Evolutionary conservation across 106 monocot species (phyloP).

Genomic region (Iris macrosiphon): DNA sequence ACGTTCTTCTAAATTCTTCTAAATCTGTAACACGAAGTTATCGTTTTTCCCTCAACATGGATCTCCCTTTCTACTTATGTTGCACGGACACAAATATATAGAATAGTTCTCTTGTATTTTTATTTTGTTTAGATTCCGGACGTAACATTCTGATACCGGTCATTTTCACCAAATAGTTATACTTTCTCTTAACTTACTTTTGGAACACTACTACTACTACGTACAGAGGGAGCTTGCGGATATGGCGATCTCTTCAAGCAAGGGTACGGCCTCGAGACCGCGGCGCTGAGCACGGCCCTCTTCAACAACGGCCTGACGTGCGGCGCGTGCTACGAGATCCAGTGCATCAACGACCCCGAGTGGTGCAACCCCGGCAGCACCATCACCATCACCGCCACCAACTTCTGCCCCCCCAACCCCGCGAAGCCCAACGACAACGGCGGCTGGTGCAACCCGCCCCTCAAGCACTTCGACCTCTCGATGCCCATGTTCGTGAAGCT

Average conservation of each 20-base stretch:
- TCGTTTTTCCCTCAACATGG: background rate
- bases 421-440: slow-evolving; percentile 16
- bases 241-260: slow-evolving; percentile 18
- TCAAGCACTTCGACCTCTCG: slow-evolving; percentile 40
- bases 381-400: slow-evolving; percentile 35
- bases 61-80: background rate
- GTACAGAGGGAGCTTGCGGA: slow-evolving; percentile 24
- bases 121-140: too few species aligned
- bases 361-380: slow-evolving; percentile 22
- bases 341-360: slow-evolving; percentile 16
- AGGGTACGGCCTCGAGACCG: slow-evolving; percentile 20
- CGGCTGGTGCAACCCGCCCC: slow-evolving; percentile 46
- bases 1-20: too few species aligned
- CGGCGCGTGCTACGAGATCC: slow-evolving; percentile 35
- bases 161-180: too few species aligned
- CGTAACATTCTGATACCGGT: too few species aligned
- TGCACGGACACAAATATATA: too few species aligned
- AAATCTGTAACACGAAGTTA: background rate
- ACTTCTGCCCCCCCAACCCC: slow-evolving; percentile 42
- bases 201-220: too few species aligned
- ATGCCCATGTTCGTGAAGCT: slow-evolving; percentile 17
- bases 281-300: slow-evolving; percentile 28
- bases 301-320: slow-evolving; percentile 27
- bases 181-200: too few species aligned
- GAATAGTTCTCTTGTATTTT: too few species aligned